Conservation (phyloP, 1,284 basidiomycete genomes). For the Marasmius fiardii region DNA sequence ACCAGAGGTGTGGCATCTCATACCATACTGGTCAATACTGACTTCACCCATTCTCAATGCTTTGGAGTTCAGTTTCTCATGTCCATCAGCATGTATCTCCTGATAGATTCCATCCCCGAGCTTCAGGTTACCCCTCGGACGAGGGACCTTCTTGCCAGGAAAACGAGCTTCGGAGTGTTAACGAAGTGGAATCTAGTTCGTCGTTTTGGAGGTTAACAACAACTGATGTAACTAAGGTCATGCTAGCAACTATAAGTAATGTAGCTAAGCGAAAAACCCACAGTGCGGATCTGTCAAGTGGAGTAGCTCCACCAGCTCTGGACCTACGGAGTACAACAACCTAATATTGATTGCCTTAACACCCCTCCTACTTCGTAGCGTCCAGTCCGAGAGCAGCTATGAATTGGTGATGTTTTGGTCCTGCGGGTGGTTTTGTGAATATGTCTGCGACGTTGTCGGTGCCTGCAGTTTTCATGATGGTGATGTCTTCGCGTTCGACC, state of each 20-base stretch:
- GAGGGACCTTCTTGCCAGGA: background rate
- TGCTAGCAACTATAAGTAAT: no score
- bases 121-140: background rate
- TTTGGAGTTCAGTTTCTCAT: background rate
- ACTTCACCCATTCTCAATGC: constrained; percentile 17
- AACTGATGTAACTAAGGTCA: no score
- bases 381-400: constrained; percentile 5
- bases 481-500: constrained; percentile 29
- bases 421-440: constrained; percentile 21
- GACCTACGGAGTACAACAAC: no score
- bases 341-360: no score
- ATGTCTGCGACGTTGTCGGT: constrained; percentile 27
- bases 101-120: background rate
- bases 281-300: no score
- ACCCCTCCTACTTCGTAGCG: no score
- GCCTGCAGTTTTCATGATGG: constrained; percentile 16
- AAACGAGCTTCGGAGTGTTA: no score
- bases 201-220: no score
- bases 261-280: no score
- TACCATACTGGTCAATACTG: constrained; percentile 24
- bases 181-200: no score
- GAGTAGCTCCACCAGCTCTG: no score
- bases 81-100: background rate
- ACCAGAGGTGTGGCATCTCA: constrained; percentile 24
- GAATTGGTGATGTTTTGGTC: background rate